Percentiles rank a stretch among this genome's conserved stretches.
Conservation (phyloP, 2,329 filamentous ascomycete genomes). For the Ceratocystis diversiconidia region DNA sequence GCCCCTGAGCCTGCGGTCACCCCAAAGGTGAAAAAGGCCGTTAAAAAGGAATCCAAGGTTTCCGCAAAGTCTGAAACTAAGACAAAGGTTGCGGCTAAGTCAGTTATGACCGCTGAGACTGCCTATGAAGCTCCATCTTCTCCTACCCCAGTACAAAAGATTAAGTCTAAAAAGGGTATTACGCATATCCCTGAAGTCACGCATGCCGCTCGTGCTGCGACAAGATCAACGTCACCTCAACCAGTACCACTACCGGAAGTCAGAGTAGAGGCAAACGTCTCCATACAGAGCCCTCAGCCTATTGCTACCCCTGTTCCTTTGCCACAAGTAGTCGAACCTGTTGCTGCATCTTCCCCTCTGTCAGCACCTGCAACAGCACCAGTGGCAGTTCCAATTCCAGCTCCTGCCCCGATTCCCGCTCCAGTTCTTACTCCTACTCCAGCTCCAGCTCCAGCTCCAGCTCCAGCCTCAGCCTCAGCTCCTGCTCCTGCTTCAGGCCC, state of each 20-base stretch:
- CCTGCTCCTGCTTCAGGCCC: neutral
- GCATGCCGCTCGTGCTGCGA: neutral
- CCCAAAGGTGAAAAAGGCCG: constrained; percentile 5
- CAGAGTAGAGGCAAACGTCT: neutral
- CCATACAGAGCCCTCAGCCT: neutral
- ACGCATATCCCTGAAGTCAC: neutral
- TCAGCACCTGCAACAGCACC: neutral
- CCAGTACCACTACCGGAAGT: neutral
- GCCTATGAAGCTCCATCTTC: neutral
- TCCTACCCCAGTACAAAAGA: neutral
- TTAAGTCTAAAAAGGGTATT: neutral
- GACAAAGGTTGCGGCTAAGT: constrained; percentile 3
- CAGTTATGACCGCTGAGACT: neutral
- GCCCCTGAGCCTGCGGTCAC: neutral
- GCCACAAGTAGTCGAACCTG: neutral
- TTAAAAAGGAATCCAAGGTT: constrained; percentile 10
- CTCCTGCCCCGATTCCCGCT: neutral
- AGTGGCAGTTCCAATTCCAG: neutral
- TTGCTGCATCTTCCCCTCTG: neutral
- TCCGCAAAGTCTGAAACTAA: constrained; percentile 9
- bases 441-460: neutral
- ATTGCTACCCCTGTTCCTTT: neutral
- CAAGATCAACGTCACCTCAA: neutral
- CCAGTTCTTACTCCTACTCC: neutral
- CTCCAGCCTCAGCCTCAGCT: neutral